Conservation (phyloP, 2,329 filamentous ascomycete genomes). For the Colletotrichum nymphaeae region DNA sequence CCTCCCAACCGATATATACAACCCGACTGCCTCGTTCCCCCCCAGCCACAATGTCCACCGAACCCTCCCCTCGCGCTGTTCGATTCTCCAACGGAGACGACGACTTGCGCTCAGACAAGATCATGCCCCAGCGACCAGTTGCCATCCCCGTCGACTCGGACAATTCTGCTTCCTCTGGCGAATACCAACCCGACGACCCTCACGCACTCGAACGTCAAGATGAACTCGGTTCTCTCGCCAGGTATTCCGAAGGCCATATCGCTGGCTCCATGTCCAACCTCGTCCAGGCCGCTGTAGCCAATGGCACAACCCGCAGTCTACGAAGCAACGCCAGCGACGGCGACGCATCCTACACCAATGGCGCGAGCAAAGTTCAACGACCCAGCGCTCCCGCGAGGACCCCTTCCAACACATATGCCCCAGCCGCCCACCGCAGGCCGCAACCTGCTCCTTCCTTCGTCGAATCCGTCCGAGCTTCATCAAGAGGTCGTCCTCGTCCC, state of each 20-base stretch:
- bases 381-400: conserved; percentile 77
- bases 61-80: conserved; percentile 66
- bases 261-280: conserved; percentile 57
- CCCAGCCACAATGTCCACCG: conserved; percentile 43
- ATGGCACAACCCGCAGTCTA: conserved; percentile 30
- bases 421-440: conserved; percentile 69
- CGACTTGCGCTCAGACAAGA: conserved; percentile 53
- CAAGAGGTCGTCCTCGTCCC: conserved; percentile 62
- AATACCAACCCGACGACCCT: conserved; percentile 55
- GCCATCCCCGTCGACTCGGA: conserved; percentile 57
- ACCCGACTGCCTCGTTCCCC: not conserved
- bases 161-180: conserved; percentile 59
- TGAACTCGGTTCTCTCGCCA: conserved; percentile 55
- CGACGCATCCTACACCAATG: conserved; percentile 41
- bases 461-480: conserved; percentile 60
- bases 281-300: conserved; percentile 27
- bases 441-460: conserved; percentile 54
- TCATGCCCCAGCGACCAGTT: conserved; percentile 51
- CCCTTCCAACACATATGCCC: conserved; percentile 84
- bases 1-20: conserved; percentile 21
- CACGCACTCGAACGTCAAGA: conserved; percentile 62
- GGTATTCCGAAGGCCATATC: conserved; percentile 56
- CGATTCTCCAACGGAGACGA: conserved; percentile 66
- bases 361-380: conserved; percentile 65
- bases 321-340: conserved; percentile 40